Base-by-base conservation (phyloP, 2,329 filamentous ascomycete genomes). In the Pseudogymnoascus sp. region DNA sequence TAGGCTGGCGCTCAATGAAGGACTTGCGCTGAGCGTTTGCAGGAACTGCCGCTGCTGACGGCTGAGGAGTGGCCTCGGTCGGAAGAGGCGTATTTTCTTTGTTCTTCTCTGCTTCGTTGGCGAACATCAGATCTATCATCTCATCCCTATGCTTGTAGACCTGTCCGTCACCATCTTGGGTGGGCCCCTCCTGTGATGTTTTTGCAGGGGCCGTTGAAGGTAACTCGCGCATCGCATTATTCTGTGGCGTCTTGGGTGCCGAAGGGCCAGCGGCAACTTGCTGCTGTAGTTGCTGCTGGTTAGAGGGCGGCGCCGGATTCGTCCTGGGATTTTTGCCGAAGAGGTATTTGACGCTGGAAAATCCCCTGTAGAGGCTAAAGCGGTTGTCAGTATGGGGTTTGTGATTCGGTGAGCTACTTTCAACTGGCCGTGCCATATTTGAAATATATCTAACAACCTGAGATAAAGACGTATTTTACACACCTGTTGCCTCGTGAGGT, bases 21-120 rank as follows among this genome's bases (percentile, higher is more conserved):
- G 47, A 54, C 47, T 64, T 66, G 38, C 59, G 39, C 61, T 59
- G 62, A 20, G 22, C 22, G 14, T 32, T 57, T 14, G 4, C 35
- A 41, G 62, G 41, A 54, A 54, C n/a, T 32, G 47, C 32, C 4
- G 47, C 16, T 20, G 25, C 28, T 20, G 28, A 54, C 47, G 28
- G 3, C 32, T 32, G 47, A 7, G 28, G 5, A 25, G 14, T 32
- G 28, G 16, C 16, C 28, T 54, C 28, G 4, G 47, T 32, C 32
- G 25, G 7, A 8, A 60, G 12, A 12, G 65, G 64, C 28, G 62
- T 62, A 25, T 71, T 71, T 50, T 71, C 70, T 60, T 71, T 71
- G 18, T 71, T 70, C 39, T 66, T 67, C 14, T 70, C 67, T 32
- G 37, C 58, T 16, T 47, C 38, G 14, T 8, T 64, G 59, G 50